phyloP scores from a whole-genome alignment of 139 green algal genomes.

The Klebsormidium nitens region DNA sequence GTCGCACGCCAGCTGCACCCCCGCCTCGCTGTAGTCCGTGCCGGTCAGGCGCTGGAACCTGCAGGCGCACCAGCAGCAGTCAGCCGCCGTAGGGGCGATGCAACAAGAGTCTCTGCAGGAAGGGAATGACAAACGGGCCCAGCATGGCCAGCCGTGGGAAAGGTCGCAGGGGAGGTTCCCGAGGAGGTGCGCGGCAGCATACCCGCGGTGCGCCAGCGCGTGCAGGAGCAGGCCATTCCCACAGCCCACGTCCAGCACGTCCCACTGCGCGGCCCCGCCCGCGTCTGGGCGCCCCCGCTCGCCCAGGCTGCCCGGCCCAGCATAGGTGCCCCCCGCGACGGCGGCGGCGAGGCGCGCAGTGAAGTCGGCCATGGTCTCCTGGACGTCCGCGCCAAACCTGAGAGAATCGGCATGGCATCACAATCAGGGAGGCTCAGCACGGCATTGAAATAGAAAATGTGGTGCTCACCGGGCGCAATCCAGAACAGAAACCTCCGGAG shows the following conservation, averaged over 20 bases:
- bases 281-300: background rate
- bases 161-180: too few relatives aligned
- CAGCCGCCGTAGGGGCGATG: too few relatives aligned
- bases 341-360: conserved; percentile 14
- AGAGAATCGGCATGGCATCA: background rate
- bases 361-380: conserved; percentile 21
- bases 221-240: conserved; percentile 47
- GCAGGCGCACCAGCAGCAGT: too few relatives aligned
- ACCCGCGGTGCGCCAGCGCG: conserved; percentile 32
- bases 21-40: conserved; percentile 41
- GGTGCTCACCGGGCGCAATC: too few relatives aligned
- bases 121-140: too few relatives aligned
- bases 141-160: too few relatives aligned
- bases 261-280: conserved; percentile 6
- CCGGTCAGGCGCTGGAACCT: conserved; percentile 39
- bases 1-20: conserved; percentile 30
- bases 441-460: background rate
- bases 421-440: background rate
- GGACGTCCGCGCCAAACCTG: conserved; percentile 35
- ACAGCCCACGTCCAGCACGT: conserved; percentile 44
- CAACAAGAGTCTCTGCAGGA: too few relatives aligned
- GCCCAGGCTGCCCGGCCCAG: background rate
- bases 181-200: too few relatives aligned
- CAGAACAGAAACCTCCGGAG: too few relatives aligned
- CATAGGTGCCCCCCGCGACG: background rate